Evolutionary conservation across 495 filamentous ascomycete genomes (phyloP).

Genomic region (Paragyromitra xinjiangensis): DNA sequence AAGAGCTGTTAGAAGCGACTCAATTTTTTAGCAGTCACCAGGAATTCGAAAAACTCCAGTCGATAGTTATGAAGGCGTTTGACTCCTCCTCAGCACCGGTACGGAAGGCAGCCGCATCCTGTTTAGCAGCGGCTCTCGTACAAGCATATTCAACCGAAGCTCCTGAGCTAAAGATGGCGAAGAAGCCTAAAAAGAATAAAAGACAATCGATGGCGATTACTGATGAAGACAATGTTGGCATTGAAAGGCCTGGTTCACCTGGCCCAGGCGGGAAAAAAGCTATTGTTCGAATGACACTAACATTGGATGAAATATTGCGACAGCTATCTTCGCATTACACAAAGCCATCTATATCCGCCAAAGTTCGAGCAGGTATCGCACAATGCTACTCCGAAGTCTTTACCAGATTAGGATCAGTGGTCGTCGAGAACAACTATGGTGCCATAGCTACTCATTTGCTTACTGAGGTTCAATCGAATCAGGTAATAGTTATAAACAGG

Average conservation of each 20-base stretch:
- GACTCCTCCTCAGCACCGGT: conserved; percentile 78
- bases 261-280: conserved; percentile 72
- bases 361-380: conserved; percentile 80
- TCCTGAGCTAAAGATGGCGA: conserved; percentile 68
- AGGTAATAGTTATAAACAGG: conserved; percentile 79
- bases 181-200: conserved; percentile 66
- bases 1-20: conserved; percentile 74
- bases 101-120: conserved; percentile 86
- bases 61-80: conserved; percentile 80
- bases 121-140: conserved; percentile 78
- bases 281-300: conserved; percentile 73
- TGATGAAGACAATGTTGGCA: conserved; percentile 79
- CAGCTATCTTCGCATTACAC: conserved; percentile 85
- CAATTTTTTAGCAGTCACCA: conserved; percentile 85
- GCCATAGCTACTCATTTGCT: conserved; percentile 83
- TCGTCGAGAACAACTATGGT: conserved; percentile 80
- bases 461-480: conserved; percentile 78
- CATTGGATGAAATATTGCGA: conserved; percentile 78
- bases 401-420: conserved; percentile 74
- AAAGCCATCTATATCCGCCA: conserved; percentile 80
- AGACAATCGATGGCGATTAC: conserved; percentile 70
- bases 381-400: conserved; percentile 86
- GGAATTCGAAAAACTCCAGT: conserved; percentile 88
- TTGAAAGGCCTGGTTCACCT: conserved; percentile 76
- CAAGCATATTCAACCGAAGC: conserved; percentile 75